phyloP scores from a whole-genome alignment of 176 grass and related monocot species.

The Bolboschoenus planiculmis region DNA sequence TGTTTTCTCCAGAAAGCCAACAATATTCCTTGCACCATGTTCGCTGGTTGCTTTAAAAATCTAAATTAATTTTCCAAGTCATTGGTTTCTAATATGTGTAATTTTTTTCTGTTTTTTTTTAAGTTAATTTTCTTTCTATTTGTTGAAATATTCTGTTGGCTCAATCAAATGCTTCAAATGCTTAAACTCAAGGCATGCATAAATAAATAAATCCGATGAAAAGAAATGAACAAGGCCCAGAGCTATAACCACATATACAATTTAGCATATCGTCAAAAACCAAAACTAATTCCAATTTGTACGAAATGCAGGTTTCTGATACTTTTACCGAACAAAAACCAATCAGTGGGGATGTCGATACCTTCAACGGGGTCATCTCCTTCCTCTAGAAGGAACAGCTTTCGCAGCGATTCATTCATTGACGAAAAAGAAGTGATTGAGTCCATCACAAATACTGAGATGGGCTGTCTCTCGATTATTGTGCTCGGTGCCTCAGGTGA shows the following conservation, averaged over 20 bases:
- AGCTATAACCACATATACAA: background rate
- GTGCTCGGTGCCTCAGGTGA: conserved; percentile 98
- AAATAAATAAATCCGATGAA: background rate
- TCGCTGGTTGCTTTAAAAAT: background rate
- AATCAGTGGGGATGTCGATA: conserved; percentile 36
- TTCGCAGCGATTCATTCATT: conserved; percentile 46
- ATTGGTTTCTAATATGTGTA: background rate
- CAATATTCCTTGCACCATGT: background rate
- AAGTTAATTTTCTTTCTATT: background rate
- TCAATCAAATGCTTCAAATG: background rate
- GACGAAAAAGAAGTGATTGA: conserved; percentile 42
- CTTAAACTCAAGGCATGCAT: background rate
- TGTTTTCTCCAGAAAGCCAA: background rate
- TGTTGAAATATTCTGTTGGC: background rate
- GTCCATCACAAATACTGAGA: conserved; percentile 28
- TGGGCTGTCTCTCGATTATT: conserved; percentile 72
- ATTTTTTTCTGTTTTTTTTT: background rate
- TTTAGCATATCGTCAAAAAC: background rate
- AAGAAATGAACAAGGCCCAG: background rate
- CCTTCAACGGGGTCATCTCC: conserved; percentile 41
- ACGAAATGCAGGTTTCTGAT: background rate
- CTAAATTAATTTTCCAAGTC: background rate
- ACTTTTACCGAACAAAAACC: conserved; percentile 11
- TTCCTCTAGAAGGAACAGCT: conserved; percentile 54
- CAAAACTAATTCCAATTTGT: background rate